Base-by-base conservation (phyloP, 202 grass and related monocot species). In the Setaria italica region DNA sequence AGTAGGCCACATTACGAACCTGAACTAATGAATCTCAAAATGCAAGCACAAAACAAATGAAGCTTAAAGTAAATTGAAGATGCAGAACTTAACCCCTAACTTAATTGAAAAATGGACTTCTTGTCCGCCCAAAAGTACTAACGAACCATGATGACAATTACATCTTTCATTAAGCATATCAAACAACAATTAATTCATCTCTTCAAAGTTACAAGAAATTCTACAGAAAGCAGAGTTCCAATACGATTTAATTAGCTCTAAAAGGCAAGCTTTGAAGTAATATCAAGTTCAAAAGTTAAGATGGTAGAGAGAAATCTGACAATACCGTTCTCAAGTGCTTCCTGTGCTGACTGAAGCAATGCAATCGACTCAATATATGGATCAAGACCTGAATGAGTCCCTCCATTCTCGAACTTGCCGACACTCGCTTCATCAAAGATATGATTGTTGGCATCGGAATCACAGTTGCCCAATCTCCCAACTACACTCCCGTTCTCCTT, bases 311-410 rank as follows among this genome's bases (percentile, higher is more conserved):
- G 87, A 4, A 37, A 67, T 81, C 12, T 1, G 16, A 59, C 9
- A 43, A 66, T 93, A 96, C 94, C 94, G 84, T 86, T 93, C 90
- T 93, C 89, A 70, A 96, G 87, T 39, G 87, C 87, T 89, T 93
- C 91, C 72, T 93, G 86, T 43, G 91, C 79, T 41, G 89, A 88
- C 58, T 86, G 82, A 70, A 96, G 91, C 68, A 86, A 47, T 3
- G 72, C 66, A 53, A 93, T 77, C 0, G 91, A 93, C 39, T 91
- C 77, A 1, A 67, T 34, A 73, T 93, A 88, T 0, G 84, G 85
- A 79, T 92, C 87, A 54, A 85, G 71, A 76, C 57, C 79, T 54
- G 91, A 80, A 82, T 70, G 87, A 20, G 73, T 80, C 58, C 84
- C 88, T 51, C 84, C 78, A 83, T 91, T 93, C 39, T 84, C 67